A percentile compares a stretch with the other conserved stretches of the same genome.
phyloP scores from a whole-genome alignment of 495 filamentous ascomycete species.

The Extremus antarcticus region DNA sequence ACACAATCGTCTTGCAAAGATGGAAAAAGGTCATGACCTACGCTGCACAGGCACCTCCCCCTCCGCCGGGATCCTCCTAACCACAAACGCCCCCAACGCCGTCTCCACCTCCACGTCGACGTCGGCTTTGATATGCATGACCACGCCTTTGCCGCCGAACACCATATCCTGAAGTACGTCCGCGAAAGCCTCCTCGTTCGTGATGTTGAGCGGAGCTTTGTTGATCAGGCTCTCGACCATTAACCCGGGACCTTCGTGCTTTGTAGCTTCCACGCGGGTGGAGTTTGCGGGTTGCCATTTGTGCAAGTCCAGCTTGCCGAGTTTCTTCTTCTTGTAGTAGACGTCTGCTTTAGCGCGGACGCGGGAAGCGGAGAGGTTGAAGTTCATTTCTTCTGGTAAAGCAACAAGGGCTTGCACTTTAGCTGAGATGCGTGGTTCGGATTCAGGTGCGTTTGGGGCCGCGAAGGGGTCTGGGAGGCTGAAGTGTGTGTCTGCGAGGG shows the following conservation, averaged over 20 bases:
- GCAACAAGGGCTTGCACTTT: slow-evolving; percentile 63
- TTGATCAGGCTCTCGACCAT: slow-evolving; percentile 62
- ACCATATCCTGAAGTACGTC: slow-evolving; percentile 64
- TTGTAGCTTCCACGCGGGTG: slow-evolving; percentile 46
- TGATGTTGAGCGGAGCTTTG: slow-evolving; percentile 70
- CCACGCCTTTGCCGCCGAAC: slow-evolving; percentile 54
- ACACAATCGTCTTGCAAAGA: slow-evolving; percentile 37
- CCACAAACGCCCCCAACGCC: slow-evolving; percentile 61
- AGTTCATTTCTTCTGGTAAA: slow-evolving; percentile 75
- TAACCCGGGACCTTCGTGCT: slow-evolving; percentile 42
- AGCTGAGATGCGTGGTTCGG: slow-evolving; percentile 69
- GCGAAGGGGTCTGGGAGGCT: slow-evolving; percentile 66
- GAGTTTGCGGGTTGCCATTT: slow-evolving; percentile 82
- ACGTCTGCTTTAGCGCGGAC: slow-evolving; percentile 70
- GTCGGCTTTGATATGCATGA: slow-evolving; percentile 61
- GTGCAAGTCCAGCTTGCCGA: slow-evolving; percentile 64
- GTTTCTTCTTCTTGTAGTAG: slow-evolving; percentile 58
- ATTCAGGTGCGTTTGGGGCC: slow-evolving; percentile 60
- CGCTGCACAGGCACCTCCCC: slow-evolving; percentile 81
- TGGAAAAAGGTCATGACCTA: slow-evolving; percentile 34
- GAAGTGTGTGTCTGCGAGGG: slow-evolving; percentile 73
- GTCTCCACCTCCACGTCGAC: slow-evolving; percentile 76
- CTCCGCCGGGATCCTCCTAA: slow-evolving; percentile 74
- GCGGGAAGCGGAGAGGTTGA: slow-evolving; percentile 60
- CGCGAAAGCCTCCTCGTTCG: slow-evolving; percentile 60